phyloP scores from a whole-genome alignment of 1,139 yeast genomes.

The Candida sojae region DNA sequence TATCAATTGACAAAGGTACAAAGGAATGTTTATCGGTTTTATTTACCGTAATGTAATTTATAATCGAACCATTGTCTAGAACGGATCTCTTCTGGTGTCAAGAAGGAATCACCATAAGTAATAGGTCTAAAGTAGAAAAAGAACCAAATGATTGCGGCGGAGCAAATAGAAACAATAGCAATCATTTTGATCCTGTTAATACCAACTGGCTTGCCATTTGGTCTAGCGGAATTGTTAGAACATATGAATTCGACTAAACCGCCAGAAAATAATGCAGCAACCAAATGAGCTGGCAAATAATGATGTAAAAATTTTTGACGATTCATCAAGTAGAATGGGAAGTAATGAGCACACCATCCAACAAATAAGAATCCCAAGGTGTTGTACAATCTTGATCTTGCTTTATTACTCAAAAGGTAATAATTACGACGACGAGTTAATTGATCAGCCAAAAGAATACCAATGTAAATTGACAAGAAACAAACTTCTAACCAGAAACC shows the following conservation, averaged over 20 bases:
- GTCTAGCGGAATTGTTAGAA: slow-evolving; percentile 52
- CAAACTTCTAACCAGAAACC: slow-evolving; percentile 91
- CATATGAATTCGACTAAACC: slow-evolving; percentile 78
- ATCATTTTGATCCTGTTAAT: slow-evolving; percentile 28
- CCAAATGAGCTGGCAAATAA: slow-evolving; percentile 92
- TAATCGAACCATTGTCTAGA: slow-evolving; percentile 83
- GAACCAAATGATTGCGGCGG: slow-evolving; percentile 56
- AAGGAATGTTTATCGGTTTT: slow-evolving; percentile 13
- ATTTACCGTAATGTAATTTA: slow-evolving; percentile 82
- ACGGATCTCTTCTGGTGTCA: slow-evolving; percentile 64
- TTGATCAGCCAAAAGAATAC: slow-evolving; percentile 69
- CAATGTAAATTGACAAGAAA: slow-evolving; percentile 65
- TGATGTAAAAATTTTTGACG: slow-evolving; percentile 95
- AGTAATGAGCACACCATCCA: slow-evolving; percentile 88
- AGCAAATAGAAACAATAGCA: slow-evolving; percentile 39
- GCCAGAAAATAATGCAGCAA: slow-evolving; percentile 84
- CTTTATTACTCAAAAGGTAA: slow-evolving; percentile 54
- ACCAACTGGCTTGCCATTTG: slow-evolving; percentile 19
- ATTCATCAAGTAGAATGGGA: slow-evolving; percentile 89
- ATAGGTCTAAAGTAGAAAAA: slow-evolving; percentile 81
- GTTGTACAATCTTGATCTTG: slow-evolving; percentile 75
- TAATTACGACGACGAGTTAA: slow-evolving; percentile 73
- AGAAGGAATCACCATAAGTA: slow-evolving; percentile 75
- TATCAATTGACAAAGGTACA: background rate
- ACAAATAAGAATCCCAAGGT: slow-evolving; percentile 82